These are phyloP conservation scores for Alternaria burnsii DNA, from an alignment of 2,329 filamentous ascomycete species.

Conservation along the genomic window DNA sequence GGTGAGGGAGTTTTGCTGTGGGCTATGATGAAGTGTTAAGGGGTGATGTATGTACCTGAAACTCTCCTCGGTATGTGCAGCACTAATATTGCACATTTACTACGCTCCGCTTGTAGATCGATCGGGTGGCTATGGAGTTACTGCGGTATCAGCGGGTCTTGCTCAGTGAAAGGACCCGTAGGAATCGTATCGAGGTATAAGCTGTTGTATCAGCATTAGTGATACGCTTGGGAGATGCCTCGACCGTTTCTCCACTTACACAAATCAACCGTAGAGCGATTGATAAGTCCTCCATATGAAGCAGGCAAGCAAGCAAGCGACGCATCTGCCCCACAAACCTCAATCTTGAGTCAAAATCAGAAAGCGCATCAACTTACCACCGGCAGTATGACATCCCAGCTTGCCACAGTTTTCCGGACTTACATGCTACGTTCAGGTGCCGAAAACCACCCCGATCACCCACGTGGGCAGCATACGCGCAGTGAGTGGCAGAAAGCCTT, in stretches of 20 bases:
- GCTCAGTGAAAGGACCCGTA: not conserved
- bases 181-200: not conserved
- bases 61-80: not conserved
- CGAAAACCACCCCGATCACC: constrained; percentile 5
- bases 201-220: not conserved
- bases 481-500: constrained; percentile 4
- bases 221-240: not conserved
- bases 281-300: not conserved
- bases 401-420: not conserved
- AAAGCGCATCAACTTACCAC: not conserved
- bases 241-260: not conserved
- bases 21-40: constrained; percentile 16
- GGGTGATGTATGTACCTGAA: not conserved
- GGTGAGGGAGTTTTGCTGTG: constrained; percentile 13
- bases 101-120: not conserved
- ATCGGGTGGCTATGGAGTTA: not conserved
- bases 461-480: constrained; percentile 8
- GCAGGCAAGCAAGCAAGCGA: constrained; percentile 3
- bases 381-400: not conserved
- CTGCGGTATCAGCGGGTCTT: not conserved
- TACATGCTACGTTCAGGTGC: not conserved
- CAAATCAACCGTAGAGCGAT: not conserved
- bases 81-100: not conserved
- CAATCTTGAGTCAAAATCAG: constrained; percentile 8
- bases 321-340: constrained; percentile 3